Percentiles rank a stretch among this genome's conserved stretches.
Evolutionary conservation across 1,284 basidiomycete genomes (phyloP).

Genomic region (Austroboletus rostrupii): DNA sequence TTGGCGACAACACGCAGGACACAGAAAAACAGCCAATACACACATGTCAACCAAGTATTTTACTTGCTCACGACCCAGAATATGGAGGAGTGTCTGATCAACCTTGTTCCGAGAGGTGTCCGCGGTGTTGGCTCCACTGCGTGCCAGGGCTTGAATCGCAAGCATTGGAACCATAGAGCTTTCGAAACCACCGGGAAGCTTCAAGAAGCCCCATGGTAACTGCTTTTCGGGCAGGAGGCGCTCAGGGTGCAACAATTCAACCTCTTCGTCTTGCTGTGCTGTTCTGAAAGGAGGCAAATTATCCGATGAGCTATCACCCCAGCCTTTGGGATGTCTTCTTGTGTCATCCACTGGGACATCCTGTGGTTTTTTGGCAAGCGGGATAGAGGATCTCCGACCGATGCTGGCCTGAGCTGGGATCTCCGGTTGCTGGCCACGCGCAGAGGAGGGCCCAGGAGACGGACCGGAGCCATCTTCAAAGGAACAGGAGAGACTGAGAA

Average conservation of each 20-base stretch:
- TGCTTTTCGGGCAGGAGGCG: conserved; percentile 29
- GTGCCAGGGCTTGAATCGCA: conserved; percentile 36
- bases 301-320: conserved; percentile 20
- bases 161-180: conserved; percentile 41
- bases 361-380: conserved; percentile 18
- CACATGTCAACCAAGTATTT: conserved; percentile 37
- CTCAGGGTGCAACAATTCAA: conserved; percentile 29
- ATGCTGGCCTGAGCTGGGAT: conserved; percentile 13
- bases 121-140: conserved; percentile 15
- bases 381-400: conserved; percentile 27
- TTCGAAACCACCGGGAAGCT: conserved; percentile 33
- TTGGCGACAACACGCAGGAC: conserved; percentile 1
- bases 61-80: conserved; percentile 36
- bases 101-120: conserved; percentile 30
- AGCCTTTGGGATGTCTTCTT: conserved; percentile 20
- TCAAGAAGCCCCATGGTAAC: conserved; percentile 37
- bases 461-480: conserved; percentile 31
- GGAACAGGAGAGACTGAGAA: conserved; percentile 37
- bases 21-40: conserved; percentile 11
- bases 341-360: conserved; percentile 25
- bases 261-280: conserved; percentile 21
- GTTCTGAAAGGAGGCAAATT: conserved; percentile 19
- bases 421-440: conserved; percentile 19
- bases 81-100: conserved; percentile 31
- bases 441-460: conserved; percentile 14